phyloP scores from a whole-genome alignment of 2,329 filamentous ascomycete genomes.

The Hypoxylon rubiginosum region DNA sequence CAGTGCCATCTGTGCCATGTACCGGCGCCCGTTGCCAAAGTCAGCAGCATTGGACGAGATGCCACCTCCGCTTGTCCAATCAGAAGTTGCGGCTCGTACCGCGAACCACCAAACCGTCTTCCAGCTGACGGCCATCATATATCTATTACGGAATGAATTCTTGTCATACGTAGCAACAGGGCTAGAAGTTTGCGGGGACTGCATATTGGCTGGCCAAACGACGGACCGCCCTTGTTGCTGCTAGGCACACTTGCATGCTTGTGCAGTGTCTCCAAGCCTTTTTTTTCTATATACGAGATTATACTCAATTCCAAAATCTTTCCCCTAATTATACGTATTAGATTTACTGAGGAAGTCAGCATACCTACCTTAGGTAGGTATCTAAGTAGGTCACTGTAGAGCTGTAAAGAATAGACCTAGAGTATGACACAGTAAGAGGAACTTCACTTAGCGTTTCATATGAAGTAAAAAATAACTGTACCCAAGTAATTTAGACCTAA shows the following conservation, averaged over 20 bases:
- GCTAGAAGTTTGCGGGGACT: conserved; percentile 29
- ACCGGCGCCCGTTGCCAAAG: conserved; percentile 11
- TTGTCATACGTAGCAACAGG: conserved; percentile 18
- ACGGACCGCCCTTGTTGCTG: conserved; percentile 16
- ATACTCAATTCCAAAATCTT: background rate
- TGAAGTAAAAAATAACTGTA: background rate
- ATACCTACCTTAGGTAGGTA: background rate
- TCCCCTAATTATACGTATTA: background rate
- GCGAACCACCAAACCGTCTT: conserved; percentile 1
- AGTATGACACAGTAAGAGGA: background rate
- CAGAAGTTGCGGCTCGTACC: conserved; percentile 34
- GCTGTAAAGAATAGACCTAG: background rate
- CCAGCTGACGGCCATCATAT: conserved; percentile 11
- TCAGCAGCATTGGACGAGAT: conserved; percentile 16
- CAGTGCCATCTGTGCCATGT: conserved; percentile 16
- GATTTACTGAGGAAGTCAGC: background rate
- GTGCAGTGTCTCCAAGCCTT: background rate
- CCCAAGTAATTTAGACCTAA: background rate
- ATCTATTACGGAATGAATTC: conserved; percentile 20
- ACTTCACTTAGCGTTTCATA: background rate
- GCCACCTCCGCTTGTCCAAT: conserved; percentile 29
- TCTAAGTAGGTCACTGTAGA: no score
- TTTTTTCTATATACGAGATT: background rate
- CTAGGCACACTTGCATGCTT: conserved; percentile 26
- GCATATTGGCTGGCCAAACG: conserved; percentile 11